These are phyloP conservation scores for Boletales sp. DNA, from an alignment of 768 basidiomycete species.

Conservation along the genomic window DNA sequence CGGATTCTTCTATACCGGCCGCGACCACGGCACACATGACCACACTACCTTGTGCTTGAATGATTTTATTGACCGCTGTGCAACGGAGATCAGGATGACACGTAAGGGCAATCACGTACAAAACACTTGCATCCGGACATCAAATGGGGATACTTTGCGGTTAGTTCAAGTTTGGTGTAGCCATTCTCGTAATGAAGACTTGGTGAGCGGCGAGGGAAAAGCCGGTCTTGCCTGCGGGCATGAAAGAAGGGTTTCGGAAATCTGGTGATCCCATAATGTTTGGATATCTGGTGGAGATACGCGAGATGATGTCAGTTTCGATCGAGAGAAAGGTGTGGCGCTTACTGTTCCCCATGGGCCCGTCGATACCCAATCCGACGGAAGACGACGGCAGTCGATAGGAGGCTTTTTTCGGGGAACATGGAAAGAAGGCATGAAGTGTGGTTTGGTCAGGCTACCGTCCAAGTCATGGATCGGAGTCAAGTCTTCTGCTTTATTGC, in stretches of 20 bases:
- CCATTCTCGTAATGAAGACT: constrained; percentile 22
- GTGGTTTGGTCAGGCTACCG: background rate
- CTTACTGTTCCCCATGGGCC: constrained; percentile 24
- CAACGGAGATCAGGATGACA: constrained; percentile 1
- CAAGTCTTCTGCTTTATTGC: constrained; percentile 32
- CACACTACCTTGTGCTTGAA: constrained; percentile 41
- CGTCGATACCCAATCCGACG: constrained; percentile 12
- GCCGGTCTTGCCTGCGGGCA: constrained; percentile 20
- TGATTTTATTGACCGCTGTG: constrained; percentile 50
- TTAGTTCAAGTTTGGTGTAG: constrained; percentile 24
- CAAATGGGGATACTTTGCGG: constrained; percentile 38
- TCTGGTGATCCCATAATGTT: constrained; percentile 9
- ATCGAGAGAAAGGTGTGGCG: background rate
- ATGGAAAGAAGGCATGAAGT: constrained; percentile 1
- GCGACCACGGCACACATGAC: constrained; percentile 44
- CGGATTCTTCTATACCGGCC: constrained; percentile 42
- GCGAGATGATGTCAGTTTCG: background rate
- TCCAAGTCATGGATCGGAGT: constrained; percentile 13
- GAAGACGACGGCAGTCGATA: constrained; percentile 18
- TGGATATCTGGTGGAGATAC: constrained; percentile 8
- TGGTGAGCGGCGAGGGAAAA: constrained; percentile 18
- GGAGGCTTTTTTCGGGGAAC: constrained; percentile 15
- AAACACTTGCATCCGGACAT: constrained; percentile 39
- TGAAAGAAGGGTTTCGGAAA: constrained; percentile 23
- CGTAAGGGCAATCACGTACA: background rate